These are phyloP conservation scores for Dalbergia cochinchinensis DNA, from an alignment of 306 rosid genomes.

Conservation along the genomic window DNA sequence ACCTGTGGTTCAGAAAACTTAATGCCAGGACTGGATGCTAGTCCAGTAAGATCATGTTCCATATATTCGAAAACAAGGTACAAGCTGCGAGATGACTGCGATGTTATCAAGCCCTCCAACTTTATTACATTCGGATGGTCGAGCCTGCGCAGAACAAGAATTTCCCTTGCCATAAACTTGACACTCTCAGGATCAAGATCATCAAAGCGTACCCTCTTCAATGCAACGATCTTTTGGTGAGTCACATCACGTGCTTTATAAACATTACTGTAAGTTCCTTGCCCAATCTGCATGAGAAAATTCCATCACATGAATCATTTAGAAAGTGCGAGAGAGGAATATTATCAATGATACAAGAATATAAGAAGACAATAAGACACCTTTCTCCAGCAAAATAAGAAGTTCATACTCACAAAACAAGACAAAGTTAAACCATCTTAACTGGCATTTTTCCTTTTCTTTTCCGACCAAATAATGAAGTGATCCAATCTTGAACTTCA, in stretches of 20 bases:
- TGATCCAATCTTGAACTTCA: constrained; percentile 9
- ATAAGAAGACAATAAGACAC: constrained; percentile 4
- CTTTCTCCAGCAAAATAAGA: background rate
- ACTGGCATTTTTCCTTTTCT: background rate
- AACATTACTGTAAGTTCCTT: constrained; percentile 94
- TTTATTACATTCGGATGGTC: constrained; percentile 91
- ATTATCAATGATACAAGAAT: background rate
- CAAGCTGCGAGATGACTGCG: constrained; percentile 79
- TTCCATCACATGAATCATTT: constrained; percentile 38
- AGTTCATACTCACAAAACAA: constrained; percentile 11
- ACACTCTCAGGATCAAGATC: constrained; percentile 90
- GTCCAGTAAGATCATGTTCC: constrained; percentile 99
- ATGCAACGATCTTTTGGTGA: constrained; percentile 74
- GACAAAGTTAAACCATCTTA: constrained; percentile 1
- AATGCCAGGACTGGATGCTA: constrained; percentile 69
- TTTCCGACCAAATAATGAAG: constrained; percentile 11
- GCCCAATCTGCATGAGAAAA: constrained; percentile 80
- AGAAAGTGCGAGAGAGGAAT: constrained; percentile 17
- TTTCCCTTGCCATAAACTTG: constrained; percentile 97
- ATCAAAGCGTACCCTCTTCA: constrained; percentile 92
- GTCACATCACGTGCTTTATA: constrained; percentile 87
- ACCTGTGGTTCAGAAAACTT: constrained; percentile 95
- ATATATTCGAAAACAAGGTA: constrained; percentile 93
- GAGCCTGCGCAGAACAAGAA: constrained; percentile 85
- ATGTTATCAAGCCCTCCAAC: constrained; percentile 88